Percentiles rank a stretch among this genome's conserved stretches.
Evolutionary conservation across 352 stramenopile species (phyloP).

Genomic region (Globisporangium sylvaticum): DNA sequence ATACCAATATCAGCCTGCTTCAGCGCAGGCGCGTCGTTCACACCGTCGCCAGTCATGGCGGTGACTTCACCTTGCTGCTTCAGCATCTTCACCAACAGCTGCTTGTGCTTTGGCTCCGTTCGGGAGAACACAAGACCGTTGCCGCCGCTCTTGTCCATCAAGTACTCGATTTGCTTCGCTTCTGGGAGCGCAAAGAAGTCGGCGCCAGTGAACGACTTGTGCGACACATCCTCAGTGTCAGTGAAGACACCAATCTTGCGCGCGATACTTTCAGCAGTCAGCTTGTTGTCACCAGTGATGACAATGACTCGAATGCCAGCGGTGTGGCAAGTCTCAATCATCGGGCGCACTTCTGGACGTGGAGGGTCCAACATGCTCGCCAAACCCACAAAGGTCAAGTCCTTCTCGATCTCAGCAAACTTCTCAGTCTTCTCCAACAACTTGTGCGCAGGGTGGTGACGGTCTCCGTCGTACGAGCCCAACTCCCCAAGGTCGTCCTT

Average conservation of each 20-base stretch:
- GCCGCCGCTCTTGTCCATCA: conserved; percentile 73
- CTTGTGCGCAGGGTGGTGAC: conserved; percentile 83
- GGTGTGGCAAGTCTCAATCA: conserved; percentile 93
- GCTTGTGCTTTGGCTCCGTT: conserved; percentile 98
- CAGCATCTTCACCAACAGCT: conserved; percentile 94
- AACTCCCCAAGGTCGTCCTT: conserved; percentile 91
- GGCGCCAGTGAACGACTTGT: conserved; percentile 91
- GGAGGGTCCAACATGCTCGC: conserved; percentile 98
- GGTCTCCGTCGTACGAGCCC: conserved; percentile 75
- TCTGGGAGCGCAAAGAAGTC: conserved; percentile 94
- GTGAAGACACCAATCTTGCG: conserved; percentile 96
- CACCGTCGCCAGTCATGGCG: conserved; percentile 98
- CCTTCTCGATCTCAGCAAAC: conserved; percentile 94
- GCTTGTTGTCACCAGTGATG: conserved; percentile 99
- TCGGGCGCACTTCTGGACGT: conserved; percentile 93
- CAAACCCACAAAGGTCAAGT: conserved; percentile 96
- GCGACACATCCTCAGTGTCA: conserved; percentile 78
- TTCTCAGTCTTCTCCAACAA: conserved; percentile 75
- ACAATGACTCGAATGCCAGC: conserved; percentile 99
- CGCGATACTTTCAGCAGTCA: conserved; percentile 97
- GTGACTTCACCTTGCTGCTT: conserved; percentile 92
- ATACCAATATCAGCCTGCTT: conserved; percentile 98
- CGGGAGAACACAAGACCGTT: conserved; percentile 96
- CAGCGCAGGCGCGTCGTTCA: conserved; percentile 98
- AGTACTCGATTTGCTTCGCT: conserved; percentile 88